Base-by-base conservation (phyloP, 2,329 filamentous ascomycete genomes). In the Ascochyta pisi region DNA sequence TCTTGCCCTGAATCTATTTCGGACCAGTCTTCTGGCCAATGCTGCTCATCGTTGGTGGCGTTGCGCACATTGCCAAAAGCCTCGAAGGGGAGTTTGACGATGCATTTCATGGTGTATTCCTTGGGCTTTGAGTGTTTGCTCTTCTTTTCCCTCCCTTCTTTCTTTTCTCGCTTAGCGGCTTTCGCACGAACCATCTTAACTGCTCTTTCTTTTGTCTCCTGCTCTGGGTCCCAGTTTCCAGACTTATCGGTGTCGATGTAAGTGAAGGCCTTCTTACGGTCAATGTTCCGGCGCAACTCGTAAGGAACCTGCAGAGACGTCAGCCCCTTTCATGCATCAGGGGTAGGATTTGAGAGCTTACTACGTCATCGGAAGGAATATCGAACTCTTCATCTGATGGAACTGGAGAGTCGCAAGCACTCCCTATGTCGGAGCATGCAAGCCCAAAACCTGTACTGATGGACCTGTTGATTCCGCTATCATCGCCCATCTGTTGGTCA, bases 241-340 rank as follows among this genome's bases (percentile, higher is more conserved):
- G 71, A 75, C 9, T 68, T 49, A 27, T 79, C 76, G 0, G 64
- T 63, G 35, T 79, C 78, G 10, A 77, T 39, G 57, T 73, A 75
- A 1, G 70, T 71, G 19, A 54, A 57, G 0, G 54, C 19, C 12
- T 61, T 57, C 7, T 63, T 59, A 4, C 66, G 52, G 22, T 70
- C 52, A 13, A 68, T 65, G 24, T 67, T 66, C 51, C 63, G 56
- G 13, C 69, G 69, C 4, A 72, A 37, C 2, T 60, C 54, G 31
- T 71, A 72, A 4, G 38, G 43, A 9, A 49, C 52, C 66, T 68
- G 16, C 10, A 16, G 43, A 4, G 16, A 6, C 23, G 10, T 44
- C 24, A 48, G 26, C 19, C n/a, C 1, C 0, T n/a, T 8, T 15
- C 22, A 2, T 6, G 12, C 9, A 27, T 0, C 2, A 13, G 0